Conservation (phyloP, 2,329 filamentous ascomycete species). For the Talaromyces atroroseus region DNA sequence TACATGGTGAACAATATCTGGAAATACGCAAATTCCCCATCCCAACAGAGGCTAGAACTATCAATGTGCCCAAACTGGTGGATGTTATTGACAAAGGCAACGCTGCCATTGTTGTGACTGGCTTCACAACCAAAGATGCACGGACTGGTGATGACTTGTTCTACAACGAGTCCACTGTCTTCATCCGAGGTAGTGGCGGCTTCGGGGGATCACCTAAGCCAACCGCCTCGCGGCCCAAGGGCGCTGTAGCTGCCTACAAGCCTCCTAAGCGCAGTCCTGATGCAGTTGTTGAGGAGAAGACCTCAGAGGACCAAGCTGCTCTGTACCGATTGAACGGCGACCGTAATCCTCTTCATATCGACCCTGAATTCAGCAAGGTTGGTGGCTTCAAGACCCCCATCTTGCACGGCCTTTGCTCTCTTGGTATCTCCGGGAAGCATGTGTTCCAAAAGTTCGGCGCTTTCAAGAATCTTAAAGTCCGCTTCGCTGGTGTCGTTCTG, state of each 20-base stretch:
- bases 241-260: conserved; percentile 71
- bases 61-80: conserved; percentile 73
- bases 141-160: conserved; percentile 84
- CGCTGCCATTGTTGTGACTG: conserved; percentile 75
- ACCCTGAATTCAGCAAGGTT: conserved; percentile 88
- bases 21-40: conserved; percentile 90
- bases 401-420: conserved; percentile 92
- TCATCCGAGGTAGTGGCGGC: conserved; percentile 84
- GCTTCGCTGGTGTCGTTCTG: conserved; percentile 79
- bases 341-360: conserved; percentile 93
- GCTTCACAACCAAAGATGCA: conserved; percentile 76
- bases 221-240: conserved; percentile 64
- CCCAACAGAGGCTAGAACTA: conserved; percentile 71
- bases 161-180: conserved; percentile 93
- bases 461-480: conserved; percentile 87
- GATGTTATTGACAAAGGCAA: conserved; percentile 96
- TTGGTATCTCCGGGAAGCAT: conserved; percentile 87
- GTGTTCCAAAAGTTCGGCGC: conserved; percentile 76
- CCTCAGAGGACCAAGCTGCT: conserved; percentile 84
- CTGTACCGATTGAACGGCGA: conserved; percentile 92
- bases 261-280: conserved; percentile 74
- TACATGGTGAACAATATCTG: conserved; percentile 97
- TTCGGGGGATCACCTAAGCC: conserved; percentile 77
- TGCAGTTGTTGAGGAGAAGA: conserved; percentile 75
- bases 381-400: conserved; percentile 94